A percentile compares a stretch with the other conserved stretches of the same genome.
These are phyloP conservation scores for Pluteus cervinus DNA, from an alignment of 768 basidiomycete genomes.

Conservation along the genomic window DNA sequence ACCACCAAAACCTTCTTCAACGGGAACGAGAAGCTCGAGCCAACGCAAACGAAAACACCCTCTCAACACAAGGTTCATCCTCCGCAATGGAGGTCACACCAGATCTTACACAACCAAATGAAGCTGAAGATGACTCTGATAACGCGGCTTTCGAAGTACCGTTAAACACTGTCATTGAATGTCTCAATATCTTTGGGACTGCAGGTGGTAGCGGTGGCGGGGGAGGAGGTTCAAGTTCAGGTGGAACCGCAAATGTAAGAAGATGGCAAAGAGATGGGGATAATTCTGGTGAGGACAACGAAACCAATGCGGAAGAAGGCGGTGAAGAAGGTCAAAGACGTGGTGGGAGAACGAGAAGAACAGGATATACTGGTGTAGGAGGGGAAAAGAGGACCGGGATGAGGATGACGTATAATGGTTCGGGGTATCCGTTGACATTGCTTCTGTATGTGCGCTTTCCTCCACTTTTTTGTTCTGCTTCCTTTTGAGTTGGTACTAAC, in stretches of 20 bases:
- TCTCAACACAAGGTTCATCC: slow-evolving; percentile 5
- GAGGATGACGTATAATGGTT: slow-evolving; percentile 77
- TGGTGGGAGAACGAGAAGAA: slow-evolving; percentile 38
- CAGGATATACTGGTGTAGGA: slow-evolving; percentile 46
- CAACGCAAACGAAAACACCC: slow-evolving; percentile 6
- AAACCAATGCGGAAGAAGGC: slow-evolving; percentile 6
- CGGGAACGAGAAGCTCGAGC: slow-evolving; percentile 6
- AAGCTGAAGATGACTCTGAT: slow-evolving; percentile 17
- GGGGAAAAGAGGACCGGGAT: slow-evolving; percentile 72
- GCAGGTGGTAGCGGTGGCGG: slow-evolving; percentile 37
- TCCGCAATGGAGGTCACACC: slow-evolving; percentile 14
- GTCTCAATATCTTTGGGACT: slow-evolving; percentile 90
- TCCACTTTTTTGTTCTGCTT: no score
- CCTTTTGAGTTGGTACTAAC: not conserved
- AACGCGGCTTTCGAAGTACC: slow-evolving; percentile 73
- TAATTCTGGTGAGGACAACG: slow-evolving; percentile 31
- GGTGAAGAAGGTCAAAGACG: slow-evolving; percentile 21
- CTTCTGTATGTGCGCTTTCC: slow-evolving; percentile 62
- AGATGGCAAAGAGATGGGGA: slow-evolving; percentile 40
- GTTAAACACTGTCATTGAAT: slow-evolving; percentile 79
- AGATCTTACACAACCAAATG: slow-evolving; percentile 19
- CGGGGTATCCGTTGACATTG: slow-evolving; percentile 72
- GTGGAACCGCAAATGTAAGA: slow-evolving; percentile 41
- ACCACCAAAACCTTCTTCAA: slow-evolving; percentile 7
- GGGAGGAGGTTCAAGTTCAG: slow-evolving; percentile 29